Evolutionary conservation across 2,329 filamentous ascomycete genomes (phyloP).

Genomic region (Xylaria sp.): DNA sequence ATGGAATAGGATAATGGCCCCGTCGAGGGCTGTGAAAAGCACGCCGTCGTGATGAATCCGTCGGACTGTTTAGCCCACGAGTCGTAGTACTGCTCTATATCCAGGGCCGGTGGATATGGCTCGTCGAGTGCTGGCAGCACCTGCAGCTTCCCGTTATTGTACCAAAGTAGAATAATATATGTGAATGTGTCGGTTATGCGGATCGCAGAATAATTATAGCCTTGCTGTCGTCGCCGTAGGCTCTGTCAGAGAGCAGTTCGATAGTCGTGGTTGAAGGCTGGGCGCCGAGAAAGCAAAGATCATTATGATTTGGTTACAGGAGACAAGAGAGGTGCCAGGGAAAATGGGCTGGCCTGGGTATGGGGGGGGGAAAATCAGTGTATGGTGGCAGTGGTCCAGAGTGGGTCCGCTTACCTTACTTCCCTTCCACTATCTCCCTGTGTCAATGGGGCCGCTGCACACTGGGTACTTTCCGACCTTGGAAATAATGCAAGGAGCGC

Average conservation of each 20-base stretch:
- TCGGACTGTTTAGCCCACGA: constrained; percentile 3
- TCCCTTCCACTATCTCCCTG: not conserved
- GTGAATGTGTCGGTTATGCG: not conserved
- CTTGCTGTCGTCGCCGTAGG: not conserved
- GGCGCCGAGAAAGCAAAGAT: constrained; percentile 49
- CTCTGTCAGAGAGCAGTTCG: constrained; percentile 23
- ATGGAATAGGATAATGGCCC: constrained; percentile 40
- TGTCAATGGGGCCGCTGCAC: not conserved
- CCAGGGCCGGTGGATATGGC: not conserved
- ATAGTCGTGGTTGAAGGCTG: constrained; percentile 42
- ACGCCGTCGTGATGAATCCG: constrained; percentile 27
- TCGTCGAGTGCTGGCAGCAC: not conserved
- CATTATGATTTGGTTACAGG: constrained; percentile 28
- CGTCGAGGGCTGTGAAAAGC: constrained; percentile 24
- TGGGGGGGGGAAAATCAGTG: constrained; percentile 14
- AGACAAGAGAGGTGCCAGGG: constrained; percentile 24
- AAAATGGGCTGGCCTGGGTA: constrained; percentile 20
- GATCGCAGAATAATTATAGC: not conserved
- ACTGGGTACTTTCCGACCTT: not conserved
- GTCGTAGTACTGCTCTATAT: not conserved
- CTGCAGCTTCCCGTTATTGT: not conserved
- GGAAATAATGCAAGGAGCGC: too few relatives aligned
- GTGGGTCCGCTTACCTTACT: constrained; percentile 19
- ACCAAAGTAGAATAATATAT: not conserved
- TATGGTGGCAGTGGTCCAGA: constrained; percentile 5